phyloP scores from a whole-genome alignment of 257 asterid species.

The Catharanthus roseus region DNA sequence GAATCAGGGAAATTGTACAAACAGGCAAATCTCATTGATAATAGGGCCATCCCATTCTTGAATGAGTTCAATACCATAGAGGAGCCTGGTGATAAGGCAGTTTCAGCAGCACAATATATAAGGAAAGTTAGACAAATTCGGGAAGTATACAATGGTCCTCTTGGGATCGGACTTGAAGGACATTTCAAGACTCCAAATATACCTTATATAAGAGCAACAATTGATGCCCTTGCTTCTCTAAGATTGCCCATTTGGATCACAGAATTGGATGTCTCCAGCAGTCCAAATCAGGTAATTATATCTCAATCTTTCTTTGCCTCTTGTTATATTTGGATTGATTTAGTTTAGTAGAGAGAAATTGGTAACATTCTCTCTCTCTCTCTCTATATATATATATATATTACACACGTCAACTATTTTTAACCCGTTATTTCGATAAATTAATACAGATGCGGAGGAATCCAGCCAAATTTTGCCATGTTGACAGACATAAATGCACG shows the following conservation, averaged over 20 bases:
- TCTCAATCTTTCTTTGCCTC: neutral
- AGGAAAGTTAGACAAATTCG: slow-evolving; percentile 18
- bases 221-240: slow-evolving; percentile 21
- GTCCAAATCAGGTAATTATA: neutral
- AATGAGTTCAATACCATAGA: slow-evolving; percentile 35
- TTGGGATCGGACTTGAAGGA: slow-evolving; percentile 27
- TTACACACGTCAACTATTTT: no score
- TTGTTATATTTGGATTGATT: no score
- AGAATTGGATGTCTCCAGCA: slow-evolving; percentile 20
- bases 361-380: no score
- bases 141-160: slow-evolving; percentile 17
- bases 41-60: slow-evolving; percentile 18
- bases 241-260: slow-evolving; percentile 35
- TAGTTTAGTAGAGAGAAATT: no score
- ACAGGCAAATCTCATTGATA: slow-evolving; percentile 25
- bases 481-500: no score
- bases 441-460: no score
- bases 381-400: no score
- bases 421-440: no score
- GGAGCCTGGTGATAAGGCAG: neutral
- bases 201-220: slow-evolving; percentile 27
- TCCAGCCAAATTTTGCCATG: no score
- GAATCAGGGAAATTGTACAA: slow-evolving; percentile 7
- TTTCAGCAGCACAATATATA: slow-evolving; percentile 27
- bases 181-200: slow-evolving; percentile 20